phyloP scores from a whole-genome alignment of 2,329 filamentous ascomycete genomes.

The Fusarium nisikadoi region DNA sequence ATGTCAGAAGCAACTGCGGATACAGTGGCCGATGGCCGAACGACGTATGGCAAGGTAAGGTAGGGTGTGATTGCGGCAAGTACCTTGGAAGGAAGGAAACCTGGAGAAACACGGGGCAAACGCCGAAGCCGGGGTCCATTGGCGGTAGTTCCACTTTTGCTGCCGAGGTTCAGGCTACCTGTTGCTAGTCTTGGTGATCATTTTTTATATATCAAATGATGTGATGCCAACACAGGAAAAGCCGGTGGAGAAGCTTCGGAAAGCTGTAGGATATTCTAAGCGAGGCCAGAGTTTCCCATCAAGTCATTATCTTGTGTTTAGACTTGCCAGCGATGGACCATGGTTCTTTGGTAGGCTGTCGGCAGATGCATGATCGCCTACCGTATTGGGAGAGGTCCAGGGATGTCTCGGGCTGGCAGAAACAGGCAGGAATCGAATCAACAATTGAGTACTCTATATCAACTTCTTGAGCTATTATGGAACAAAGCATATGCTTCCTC shows the following conservation, averaged over 20 bases:
- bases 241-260: conserved; percentile 14
- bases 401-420: neutral
- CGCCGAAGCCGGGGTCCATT: conserved; percentile 40
- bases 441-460: neutral
- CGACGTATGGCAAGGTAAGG: neutral
- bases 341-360: neutral
- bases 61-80: conserved; percentile 19
- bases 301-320: neutral
- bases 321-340: neutral
- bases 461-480: neutral
- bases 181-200: conserved; percentile 9
- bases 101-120: conserved; percentile 44
- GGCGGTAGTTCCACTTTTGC: conserved; percentile 33
- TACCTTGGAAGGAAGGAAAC: conserved; percentile 33
- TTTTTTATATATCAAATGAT: conserved; percentile 1
- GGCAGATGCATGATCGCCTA: conserved; percentile 14
- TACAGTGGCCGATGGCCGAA: conserved; percentile 22
- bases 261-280: conserved; percentile 30
- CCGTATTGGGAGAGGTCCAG: neutral
- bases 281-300: conserved; percentile 3
- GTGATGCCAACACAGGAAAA: conserved; percentile 9
- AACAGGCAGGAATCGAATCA: neutral
- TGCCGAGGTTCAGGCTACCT: conserved; percentile 39
- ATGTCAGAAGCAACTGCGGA: conserved; percentile 41
- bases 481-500: neutral